Percentiles rank a stretch among this genome's conserved stretches.
Conservation (phyloP, 2,329 filamentous ascomycete species). For the Claviceps spartinae region DNA sequence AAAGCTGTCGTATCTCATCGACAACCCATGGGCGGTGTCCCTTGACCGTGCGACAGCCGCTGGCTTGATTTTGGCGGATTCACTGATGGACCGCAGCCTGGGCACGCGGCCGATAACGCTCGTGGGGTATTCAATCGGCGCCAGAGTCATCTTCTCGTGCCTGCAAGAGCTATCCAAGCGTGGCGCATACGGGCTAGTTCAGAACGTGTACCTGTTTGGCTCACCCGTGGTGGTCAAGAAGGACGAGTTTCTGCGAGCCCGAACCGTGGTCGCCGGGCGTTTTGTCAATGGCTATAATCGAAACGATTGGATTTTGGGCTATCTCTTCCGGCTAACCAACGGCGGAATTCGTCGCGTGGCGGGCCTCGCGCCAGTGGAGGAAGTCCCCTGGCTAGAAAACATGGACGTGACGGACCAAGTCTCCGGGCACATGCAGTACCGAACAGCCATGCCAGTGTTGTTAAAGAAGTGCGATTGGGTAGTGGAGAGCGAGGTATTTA, state of each 20-base stretch:
- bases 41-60: slow-evolving; percentile 78
- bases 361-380: slow-evolving; percentile 64
- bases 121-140: slow-evolving; percentile 86
- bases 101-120: slow-evolving; percentile 85
- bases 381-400: slow-evolving; percentile 74
- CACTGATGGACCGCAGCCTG: slow-evolving; percentile 78
- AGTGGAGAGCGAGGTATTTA: slow-evolving; percentile 86
- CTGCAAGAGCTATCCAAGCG: slow-evolving; percentile 73
- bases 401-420: slow-evolving; percentile 77
- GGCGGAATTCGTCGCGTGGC: slow-evolving; percentile 84
- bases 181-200: slow-evolving; percentile 73
- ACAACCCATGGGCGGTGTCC: slow-evolving; percentile 98
- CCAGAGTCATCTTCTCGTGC: slow-evolving; percentile 85
- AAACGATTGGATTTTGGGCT: slow-evolving; percentile 95
- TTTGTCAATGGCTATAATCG: slow-evolving; percentile 90
- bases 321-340: slow-evolving; percentile 86
- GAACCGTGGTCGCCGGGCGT: slow-evolving; percentile 76
- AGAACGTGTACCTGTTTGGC: slow-evolving; percentile 93
- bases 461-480: slow-evolving; percentile 81
- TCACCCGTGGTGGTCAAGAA: slow-evolving; percentile 82
- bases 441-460: slow-evolving; percentile 77
- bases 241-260: slow-evolving; percentile 73
- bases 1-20: slow-evolving; percentile 89
- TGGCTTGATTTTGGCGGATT: slow-evolving; percentile 87
- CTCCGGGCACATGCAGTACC: slow-evolving; percentile 92